Evolutionary conservation across 1,139 yeast species (phyloP).

Genomic region (Pichia inconspicua): DNA sequence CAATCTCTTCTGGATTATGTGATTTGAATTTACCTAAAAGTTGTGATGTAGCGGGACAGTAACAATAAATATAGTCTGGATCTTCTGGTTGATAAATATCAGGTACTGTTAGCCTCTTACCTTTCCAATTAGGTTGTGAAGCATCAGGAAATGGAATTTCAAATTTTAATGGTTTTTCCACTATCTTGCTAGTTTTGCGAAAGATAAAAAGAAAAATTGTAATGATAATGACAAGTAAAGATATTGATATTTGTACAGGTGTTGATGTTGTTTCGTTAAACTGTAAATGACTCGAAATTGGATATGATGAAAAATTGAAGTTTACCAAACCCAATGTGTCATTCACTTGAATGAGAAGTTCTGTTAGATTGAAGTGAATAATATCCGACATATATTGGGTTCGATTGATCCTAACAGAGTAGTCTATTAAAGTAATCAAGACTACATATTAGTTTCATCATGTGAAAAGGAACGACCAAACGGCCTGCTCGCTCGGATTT

Average conservation of each 20-base stretch:
- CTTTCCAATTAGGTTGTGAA: slow-evolving; percentile 90
- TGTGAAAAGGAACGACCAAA: not conserved
- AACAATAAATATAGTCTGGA: slow-evolving; percentile 64
- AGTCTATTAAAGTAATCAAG: not conserved
- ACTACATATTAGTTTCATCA: not conserved
- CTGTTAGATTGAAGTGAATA: slow-evolving; percentile 8
- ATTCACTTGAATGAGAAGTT: slow-evolving; percentile 7
- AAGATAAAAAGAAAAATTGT: slow-evolving; percentile 17
- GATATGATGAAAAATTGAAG: slow-evolving; percentile 6
- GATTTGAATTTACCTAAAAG: slow-evolving; percentile 65
- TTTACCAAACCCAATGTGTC: slow-evolving; percentile 5
- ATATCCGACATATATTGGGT: slow-evolving; percentile 1
- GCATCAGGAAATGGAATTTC: slow-evolving; percentile 66
- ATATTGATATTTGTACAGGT: slow-evolving; percentile 25
- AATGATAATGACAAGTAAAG: slow-evolving; percentile 19
- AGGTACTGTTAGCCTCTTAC: slow-evolving; percentile 62
- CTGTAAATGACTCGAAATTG: slow-evolving; percentile 2
- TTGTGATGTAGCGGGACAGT: slow-evolving; percentile 96
- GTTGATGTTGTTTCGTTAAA: slow-evolving; percentile 4
- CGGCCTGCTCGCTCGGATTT: not conserved
- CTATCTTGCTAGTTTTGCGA: slow-evolving; percentile 23
- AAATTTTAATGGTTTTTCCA: slow-evolving; percentile 39
- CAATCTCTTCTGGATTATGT: slow-evolving; percentile 61
- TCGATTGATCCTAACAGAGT: not conserved
- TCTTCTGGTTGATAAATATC: slow-evolving; percentile 48